Evolutionary conservation across 2,329 filamentous ascomycete genomes (phyloP), one percentile per base, ranked within the genome.

Genomic region (Cladosporium sp.): DNA sequence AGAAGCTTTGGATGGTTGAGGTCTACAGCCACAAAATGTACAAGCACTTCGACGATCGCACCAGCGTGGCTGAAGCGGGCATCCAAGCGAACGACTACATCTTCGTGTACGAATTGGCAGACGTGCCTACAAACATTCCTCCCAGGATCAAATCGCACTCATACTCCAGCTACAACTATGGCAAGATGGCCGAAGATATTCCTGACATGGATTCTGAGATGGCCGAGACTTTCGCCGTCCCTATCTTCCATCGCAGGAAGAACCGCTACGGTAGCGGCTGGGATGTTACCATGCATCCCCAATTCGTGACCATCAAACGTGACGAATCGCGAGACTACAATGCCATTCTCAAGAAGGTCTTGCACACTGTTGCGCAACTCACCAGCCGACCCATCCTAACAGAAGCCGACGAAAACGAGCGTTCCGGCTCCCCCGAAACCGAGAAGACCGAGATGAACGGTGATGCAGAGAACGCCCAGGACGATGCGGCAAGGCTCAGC

Each of bases 1-100:
- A 86, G 50, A 83, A 84, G 12, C 71, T 97, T n/a, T 85, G 96
- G 69, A 86, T 87, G 14, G 87, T 85, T 1, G 94, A 99, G 68
- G 85, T 95, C 52, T 96, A 90, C 72, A 88, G 85, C 65, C 80
- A 85, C 65, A 91, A 88, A 66, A 92, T 97, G 73, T 97, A 92
- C 79, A 93, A 92, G 70, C 82, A 90, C 51, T 92, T 94, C 64
- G 84, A 90, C 22, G 89, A 97, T 67, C 77, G 76, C 7, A 80
- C 81, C 30, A 77, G 79, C 7, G 85, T 92, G 9, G 85, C 86
- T 0, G 92, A 96, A 58, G 84, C 87, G 50, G 77, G 76, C 52
- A 92, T 97, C 56, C 73, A 78, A 22, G 63, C 69, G 0, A 78
- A 75, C 20, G 88, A 89, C 59, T 84, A 88, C 58, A 78, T 89